Percentiles rank a stretch among this genome's conserved stretches.
phyloP scores from a whole-genome alignment of 176 grass and related monocot species.

The Oryza rufipogon region DNA sequence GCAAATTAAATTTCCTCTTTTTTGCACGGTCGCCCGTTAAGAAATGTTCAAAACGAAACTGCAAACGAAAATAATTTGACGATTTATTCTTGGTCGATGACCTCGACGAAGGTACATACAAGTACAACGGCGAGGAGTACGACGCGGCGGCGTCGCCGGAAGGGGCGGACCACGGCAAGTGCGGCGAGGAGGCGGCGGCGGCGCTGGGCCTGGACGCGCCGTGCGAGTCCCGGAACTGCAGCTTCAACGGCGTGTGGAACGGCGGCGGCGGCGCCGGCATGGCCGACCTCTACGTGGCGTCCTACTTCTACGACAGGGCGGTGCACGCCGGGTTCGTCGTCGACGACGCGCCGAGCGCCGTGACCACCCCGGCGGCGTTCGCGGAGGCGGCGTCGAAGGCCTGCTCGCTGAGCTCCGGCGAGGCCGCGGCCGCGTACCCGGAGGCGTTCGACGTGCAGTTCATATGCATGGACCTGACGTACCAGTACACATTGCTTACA shows the following conservation, averaged over 20 bases:
- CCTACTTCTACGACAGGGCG: constrained; percentile 29
- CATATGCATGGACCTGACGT: constrained; percentile 61
- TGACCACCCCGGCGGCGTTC: constrained; percentile 24
- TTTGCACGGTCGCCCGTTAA: too few species aligned
- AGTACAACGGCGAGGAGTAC: constrained; percentile 11
- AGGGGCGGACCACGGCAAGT: neutral
- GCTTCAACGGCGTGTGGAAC: neutral
- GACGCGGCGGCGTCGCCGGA: constrained; percentile 11
- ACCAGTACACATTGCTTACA: constrained; percentile 46
- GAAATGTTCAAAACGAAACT: too few species aligned
- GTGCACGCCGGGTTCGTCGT: constrained; percentile 31
- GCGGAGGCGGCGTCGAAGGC: neutral
- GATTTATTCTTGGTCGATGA: neutral
- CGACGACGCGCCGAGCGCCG: neutral
- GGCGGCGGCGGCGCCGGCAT: neutral
- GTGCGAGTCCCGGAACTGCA: neutral
- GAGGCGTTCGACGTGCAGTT: constrained; percentile 20
- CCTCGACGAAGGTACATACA: constrained; percentile 23
- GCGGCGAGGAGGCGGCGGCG: neutral
- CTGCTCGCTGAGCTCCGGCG: neutral
- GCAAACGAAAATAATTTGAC: neutral
- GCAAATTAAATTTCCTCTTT: too few species aligned
- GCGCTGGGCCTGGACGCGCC: neutral
- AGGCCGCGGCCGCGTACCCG: constrained; percentile 25
- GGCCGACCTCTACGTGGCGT: constrained; percentile 1